These are phyloP conservation scores for Sphenostylis stenocarpa DNA, from an alignment of 306 rosid species.

Conservation along the genomic window DNA sequence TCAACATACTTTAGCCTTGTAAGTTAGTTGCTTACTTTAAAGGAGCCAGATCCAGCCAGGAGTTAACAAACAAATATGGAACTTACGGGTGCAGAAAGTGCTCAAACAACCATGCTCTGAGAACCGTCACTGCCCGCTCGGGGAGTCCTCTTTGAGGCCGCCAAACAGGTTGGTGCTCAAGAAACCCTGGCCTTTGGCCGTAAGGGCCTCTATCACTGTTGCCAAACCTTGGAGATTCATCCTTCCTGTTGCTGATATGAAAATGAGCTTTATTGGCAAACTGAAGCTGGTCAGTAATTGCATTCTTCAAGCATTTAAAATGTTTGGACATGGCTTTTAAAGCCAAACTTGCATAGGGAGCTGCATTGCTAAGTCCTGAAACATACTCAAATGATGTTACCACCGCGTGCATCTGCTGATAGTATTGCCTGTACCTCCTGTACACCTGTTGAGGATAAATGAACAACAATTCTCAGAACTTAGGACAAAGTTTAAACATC, in stretches of 20 bases:
- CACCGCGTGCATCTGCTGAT: conserved; percentile 74
- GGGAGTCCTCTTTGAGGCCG: conserved; percentile 95
- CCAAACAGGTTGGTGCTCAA: conserved; percentile 83
- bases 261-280: conserved; percentile 40
- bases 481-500: not conserved
- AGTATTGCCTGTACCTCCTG: conserved; percentile 82
- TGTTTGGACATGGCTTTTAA: conserved; percentile 78
- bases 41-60: not conserved
- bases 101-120: conserved; percentile 85
- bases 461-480: not conserved
- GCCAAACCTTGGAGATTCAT: conserved; percentile 46
- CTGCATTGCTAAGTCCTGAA: conserved; percentile 73
- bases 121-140: conserved; percentile 77
- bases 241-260: conserved; percentile 41
- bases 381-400: conserved; percentile 81
- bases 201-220: conserved; percentile 41
- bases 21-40: not conserved
- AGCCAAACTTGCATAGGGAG: conserved; percentile 83
- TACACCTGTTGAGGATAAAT: conserved; percentile 56
- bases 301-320: conserved; percentile 73
- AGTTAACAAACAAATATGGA: not conserved
- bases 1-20: not conserved
- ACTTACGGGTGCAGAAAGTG: conserved; percentile 96
- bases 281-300: conserved; percentile 76
- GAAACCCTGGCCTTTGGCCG: conserved; percentile 56